Conservation (phyloP, 1,284 basidiomycete species). For the Cutaneotrichosporon sp. region DNA sequence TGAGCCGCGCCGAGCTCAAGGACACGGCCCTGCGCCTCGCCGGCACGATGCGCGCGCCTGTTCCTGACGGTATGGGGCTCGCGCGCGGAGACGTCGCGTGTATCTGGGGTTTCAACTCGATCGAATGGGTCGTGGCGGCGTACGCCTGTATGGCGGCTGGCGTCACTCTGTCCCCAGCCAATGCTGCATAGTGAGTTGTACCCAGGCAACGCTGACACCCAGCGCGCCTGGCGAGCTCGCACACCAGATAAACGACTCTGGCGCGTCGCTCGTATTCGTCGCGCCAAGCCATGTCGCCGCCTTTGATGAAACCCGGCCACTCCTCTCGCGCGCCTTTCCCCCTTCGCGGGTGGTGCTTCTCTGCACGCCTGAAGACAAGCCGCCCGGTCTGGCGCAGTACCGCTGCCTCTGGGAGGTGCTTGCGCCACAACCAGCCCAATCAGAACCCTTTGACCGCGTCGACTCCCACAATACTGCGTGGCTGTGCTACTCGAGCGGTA, state of each 20-base stretch:
- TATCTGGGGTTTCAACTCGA: conserved; percentile 53
- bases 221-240: conserved; percentile 11
- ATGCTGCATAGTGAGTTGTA: conserved; percentile 28
- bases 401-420: conserved; percentile 4
- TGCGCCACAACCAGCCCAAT: not conserved
- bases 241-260: conserved; percentile 52
- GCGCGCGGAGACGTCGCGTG: conserved; percentile 33
- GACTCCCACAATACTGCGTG: not conserved
- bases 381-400: not conserved
- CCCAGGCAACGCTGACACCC: not conserved
- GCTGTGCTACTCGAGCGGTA: conserved; percentile 66
- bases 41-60: conserved; percentile 41
- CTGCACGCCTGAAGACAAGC: not conserved
- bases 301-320: conserved; percentile 26
- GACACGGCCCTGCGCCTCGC: conserved; percentile 56
- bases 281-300: conserved; percentile 52
- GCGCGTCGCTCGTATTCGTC: conserved; percentile 55
- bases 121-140: conserved; percentile 60
- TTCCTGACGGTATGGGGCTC: conserved; percentile 39
- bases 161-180: conserved; percentile 35
- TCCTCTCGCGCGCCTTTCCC: conserved; percentile 12
- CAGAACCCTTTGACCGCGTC: conserved; percentile 1
- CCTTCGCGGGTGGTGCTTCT: conserved; percentile 30
- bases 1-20: conserved; percentile 58
- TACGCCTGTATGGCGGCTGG: conserved; percentile 52